These are phyloP conservation scores for Carpinus fangiana DNA, from an alignment of 306 rosid species.

Conservation along the genomic window DNA sequence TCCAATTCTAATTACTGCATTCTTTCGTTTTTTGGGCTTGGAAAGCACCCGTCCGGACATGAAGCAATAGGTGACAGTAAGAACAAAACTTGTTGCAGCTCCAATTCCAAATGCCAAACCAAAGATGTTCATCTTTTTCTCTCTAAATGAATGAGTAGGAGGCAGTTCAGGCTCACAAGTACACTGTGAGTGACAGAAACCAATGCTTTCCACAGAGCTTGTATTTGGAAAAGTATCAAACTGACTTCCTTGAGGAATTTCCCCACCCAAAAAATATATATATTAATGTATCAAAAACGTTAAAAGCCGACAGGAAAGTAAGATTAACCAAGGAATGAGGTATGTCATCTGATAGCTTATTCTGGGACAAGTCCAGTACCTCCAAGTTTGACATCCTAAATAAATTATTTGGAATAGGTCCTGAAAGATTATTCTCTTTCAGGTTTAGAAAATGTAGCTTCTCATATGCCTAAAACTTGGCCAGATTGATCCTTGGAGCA, in stretches of 20 bases:
- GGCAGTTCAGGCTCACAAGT: background rate
- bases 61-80: background rate
- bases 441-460: slow-evolving; percentile 25
- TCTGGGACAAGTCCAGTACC: slow-evolving; percentile 31
- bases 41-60: background rate
- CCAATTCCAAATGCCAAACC: background rate
- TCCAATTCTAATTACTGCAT: background rate
- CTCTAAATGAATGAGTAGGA: background rate
- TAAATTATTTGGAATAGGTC: slow-evolving; percentile 25
- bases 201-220: slow-evolving; percentile 33
- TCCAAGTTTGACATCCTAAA: slow-evolving; percentile 26
- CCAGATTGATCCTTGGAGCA: slow-evolving; percentile 34
- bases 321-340: slow-evolving; percentile 25
- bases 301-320: slow-evolving; percentile 29
- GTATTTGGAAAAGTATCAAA: slow-evolving; percentile 19
- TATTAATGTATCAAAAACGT: too few relatives aligned
- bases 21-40: background rate
- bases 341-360: too few relatives aligned
- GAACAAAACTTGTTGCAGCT: background rate
- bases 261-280: too few relatives aligned
- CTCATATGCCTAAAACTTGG: slow-evolving; percentile 32
- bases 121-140: background rate
- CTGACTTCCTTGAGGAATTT: slow-evolving; percentile 29
- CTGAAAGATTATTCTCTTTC: slow-evolving; percentile 6
- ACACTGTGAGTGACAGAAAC: background rate